phyloP scores from a whole-genome alignment of 2,329 filamentous ascomycete genomes.

The Penicillium fuscoglaucum region DNA sequence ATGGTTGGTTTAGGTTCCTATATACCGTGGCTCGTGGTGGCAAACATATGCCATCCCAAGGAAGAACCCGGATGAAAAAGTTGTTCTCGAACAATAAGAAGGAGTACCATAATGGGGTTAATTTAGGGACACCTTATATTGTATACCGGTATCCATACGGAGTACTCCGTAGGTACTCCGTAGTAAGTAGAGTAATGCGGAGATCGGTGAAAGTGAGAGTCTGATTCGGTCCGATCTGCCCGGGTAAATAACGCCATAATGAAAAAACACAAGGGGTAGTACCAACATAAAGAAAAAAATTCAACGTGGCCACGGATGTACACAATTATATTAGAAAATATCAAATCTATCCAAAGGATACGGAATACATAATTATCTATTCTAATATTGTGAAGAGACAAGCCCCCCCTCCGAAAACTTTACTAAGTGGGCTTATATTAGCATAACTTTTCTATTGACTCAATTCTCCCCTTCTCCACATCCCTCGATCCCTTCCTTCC shows the following conservation, averaged over 20 bases:
- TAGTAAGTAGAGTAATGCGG: constrained; percentile 3
- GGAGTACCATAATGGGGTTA: neutral
- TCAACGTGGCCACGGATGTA: neutral
- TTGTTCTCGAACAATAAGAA: neutral
- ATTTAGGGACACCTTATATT: neutral
- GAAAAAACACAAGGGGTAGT: neutral
- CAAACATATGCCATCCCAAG: constrained; percentile 3
- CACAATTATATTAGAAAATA: neutral
- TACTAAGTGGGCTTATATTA: neutral
- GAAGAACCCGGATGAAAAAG: neutral
- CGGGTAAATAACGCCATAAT: constrained; percentile 23
- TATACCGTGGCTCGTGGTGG: constrained; percentile 17
- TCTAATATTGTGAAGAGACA: neutral
- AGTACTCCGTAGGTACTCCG: too few relatives aligned
- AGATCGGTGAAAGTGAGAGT: constrained; percentile 7
- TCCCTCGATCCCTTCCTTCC: constrained; percentile 18
- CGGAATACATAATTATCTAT: neutral
- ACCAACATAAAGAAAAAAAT: constrained; percentile 8
- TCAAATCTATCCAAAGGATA: neutral
- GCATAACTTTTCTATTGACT: constrained; percentile 21
- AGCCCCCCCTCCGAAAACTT: neutral
- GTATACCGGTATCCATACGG: too few relatives aligned
- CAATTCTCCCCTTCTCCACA: constrained; percentile 26
- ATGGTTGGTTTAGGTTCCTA: neutral
- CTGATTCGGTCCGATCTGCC: constrained; percentile 13